A percentile compares a stretch with the other conserved stretches of the same genome.
Conservation (phyloP, 257 asterid genomes). For the Eucommia ulmoides region DNA sequence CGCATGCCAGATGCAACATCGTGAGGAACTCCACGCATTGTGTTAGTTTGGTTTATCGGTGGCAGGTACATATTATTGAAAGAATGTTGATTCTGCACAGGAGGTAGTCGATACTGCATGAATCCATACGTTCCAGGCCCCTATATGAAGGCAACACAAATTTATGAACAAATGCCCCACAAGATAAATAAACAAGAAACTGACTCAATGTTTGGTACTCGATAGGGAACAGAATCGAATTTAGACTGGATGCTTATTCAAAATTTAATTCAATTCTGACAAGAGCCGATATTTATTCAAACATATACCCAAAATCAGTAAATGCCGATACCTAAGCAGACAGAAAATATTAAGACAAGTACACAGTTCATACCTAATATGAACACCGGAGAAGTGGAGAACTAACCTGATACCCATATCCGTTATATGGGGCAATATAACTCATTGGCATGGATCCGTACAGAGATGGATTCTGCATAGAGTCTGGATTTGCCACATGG, state of each 20-base stretch:
- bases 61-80: not conserved
- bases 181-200: too few species aligned
- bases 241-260: too few species aligned
- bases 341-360: not conserved
- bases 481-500: constrained; percentile 38
- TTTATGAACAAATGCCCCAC: too few species aligned
- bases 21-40: not conserved
- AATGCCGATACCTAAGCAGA: not conserved
- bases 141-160: too few species aligned
- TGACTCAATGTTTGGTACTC: not conserved
- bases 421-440: constrained; percentile 73
- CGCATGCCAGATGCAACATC: not conserved
- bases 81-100: not conserved
- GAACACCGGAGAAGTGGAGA: too few species aligned
- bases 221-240: not conserved
- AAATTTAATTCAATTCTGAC: too few species aligned
- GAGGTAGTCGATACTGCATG: not conserved
- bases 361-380: not conserved
- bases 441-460: constrained; percentile 82
- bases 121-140: not conserved
- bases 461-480: constrained; percentile 61
- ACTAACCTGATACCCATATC: constrained; percentile 91
- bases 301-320: too few species aligned
- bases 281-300: too few species aligned
- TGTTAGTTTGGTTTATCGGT: not conserved